Evolutionary conservation across 768 basidiomycete species (phyloP).

Genomic region (Crucibulum laeve): DNA sequence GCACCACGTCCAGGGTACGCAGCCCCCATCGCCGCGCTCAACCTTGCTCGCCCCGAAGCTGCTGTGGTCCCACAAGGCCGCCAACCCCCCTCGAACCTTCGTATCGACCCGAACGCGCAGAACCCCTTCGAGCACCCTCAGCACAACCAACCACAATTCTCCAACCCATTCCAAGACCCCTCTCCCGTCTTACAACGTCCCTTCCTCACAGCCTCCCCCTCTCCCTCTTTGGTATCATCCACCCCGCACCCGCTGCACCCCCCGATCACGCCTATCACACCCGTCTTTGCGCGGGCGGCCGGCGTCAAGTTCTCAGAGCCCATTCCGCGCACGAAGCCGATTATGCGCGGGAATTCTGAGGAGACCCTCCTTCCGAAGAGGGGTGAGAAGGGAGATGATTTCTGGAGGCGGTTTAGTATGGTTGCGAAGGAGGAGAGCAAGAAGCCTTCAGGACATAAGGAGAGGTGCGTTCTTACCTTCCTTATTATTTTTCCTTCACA

Average conservation of each 20-base stretch:
- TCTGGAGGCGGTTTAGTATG: slow-evolving; percentile 85
- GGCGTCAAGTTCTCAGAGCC: slow-evolving; percentile 40
- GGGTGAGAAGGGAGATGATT: slow-evolving; percentile 76
- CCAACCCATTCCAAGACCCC: slow-evolving; percentile 6
- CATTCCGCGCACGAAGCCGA: slow-evolving; percentile 34
- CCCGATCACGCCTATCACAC: slow-evolving; percentile 74
- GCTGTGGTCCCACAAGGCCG: slow-evolving; percentile 31
- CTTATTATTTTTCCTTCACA: background rate
- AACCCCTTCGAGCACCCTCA: slow-evolving; percentile 11
- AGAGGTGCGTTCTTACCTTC: slow-evolving; percentile 34
- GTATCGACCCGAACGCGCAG: background rate
- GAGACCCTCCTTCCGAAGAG: slow-evolving; percentile 62
- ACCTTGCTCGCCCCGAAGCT: slow-evolving; percentile 45
- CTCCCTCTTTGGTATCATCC: slow-evolving; percentile 36
- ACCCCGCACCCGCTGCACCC: slow-evolving; percentile 73
- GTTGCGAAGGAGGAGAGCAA: slow-evolving; percentile 64
- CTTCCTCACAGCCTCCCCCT: slow-evolving; percentile 14
- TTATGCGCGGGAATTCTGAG: slow-evolving; percentile 67
- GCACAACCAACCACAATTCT: no score
- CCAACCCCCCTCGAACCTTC: slow-evolving; percentile 14
- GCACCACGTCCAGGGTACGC: slow-evolving; percentile 75
- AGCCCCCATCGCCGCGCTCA: slow-evolving; percentile 63
- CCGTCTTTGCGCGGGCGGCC: slow-evolving; percentile 59
- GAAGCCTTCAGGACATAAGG: slow-evolving; percentile 32
- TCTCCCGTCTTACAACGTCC: slow-evolving; percentile 8